A percentile compares a stretch with the other conserved stretches of the same genome.
Conservation (phyloP, 2,329 filamentous ascomycete species). For the Cephalotrichum gorgonifer region DNA sequence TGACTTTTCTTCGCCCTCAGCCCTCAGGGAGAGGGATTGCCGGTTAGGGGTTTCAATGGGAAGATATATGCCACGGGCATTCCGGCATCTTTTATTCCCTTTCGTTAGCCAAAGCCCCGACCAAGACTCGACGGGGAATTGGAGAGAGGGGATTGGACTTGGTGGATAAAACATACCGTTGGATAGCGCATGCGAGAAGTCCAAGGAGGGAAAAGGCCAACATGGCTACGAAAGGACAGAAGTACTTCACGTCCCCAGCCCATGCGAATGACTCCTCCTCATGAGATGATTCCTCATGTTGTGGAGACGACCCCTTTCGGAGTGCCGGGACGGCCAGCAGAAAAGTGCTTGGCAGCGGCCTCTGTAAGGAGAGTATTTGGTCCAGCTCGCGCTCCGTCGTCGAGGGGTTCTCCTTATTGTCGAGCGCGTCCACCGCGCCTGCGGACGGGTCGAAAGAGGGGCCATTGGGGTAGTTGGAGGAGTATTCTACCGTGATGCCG, state of each 20-base stretch:
- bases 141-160: background rate
- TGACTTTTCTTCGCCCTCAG: background rate
- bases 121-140: too few relatives aligned
- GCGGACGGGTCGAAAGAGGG: constrained; percentile 14
- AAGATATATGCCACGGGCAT: background rate
- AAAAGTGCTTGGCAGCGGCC: background rate
- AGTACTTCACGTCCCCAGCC: background rate
- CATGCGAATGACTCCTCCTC: background rate
- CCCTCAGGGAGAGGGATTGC: background rate
- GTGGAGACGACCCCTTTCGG: background rate
- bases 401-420: background rate
- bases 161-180: background rate
- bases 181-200: background rate
- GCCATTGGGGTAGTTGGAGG: constrained; percentile 8
- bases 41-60: background rate
- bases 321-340: background rate
- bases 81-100: background rate
- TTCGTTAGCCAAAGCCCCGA: background rate
- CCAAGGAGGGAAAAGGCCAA: background rate
- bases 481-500: background rate
- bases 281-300: too few relatives aligned
- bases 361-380: background rate
- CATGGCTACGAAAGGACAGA: background rate
- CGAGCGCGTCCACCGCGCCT: constrained; percentile 5
- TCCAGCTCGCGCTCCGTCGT: background rate